phyloP scores from a whole-genome alignment of 495 filamentous ascomycete genomes.

The Neurospora sp. region DNA sequence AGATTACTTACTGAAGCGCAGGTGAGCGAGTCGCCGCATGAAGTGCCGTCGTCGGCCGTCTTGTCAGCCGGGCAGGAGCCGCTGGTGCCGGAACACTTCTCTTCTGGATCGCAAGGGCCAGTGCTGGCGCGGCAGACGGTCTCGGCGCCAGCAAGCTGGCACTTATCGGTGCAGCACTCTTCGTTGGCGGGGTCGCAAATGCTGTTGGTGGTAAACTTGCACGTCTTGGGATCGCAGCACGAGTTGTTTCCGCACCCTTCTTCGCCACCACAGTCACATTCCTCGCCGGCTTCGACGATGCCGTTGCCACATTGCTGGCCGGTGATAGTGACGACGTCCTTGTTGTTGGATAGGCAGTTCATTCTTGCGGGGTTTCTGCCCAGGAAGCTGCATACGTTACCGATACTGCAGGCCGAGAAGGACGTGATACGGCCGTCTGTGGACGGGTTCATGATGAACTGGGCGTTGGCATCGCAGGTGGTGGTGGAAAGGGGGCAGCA shows the following conservation, averaged over 20 bases:
- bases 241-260: conserved; percentile 58
- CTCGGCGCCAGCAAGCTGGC: conserved; percentile 56
- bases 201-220: conserved; percentile 67
- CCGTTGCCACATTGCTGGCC: conserved; percentile 90
- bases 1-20: conserved; percentile 52
- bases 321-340: conserved; percentile 73
- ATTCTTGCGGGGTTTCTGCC: conserved; percentile 68
- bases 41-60: conserved; percentile 55
- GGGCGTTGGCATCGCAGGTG: conserved; percentile 63
- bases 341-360: conserved; percentile 70
- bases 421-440: conserved; percentile 57
- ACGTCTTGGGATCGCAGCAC: conserved; percentile 83
- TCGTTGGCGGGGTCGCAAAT: conserved; percentile 88
- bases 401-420: conserved; percentile 83
- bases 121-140: conserved; percentile 72
- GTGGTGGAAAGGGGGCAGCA: conserved; percentile 72
- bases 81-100: conserved; percentile 66
- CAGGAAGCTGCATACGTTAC: conserved; percentile 92
- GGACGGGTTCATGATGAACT: conserved; percentile 94
- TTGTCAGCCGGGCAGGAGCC: conserved; percentile 65
- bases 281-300: conserved; percentile 87
- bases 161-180: conserved; percentile 68
- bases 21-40: conserved; percentile 55
- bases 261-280: conserved; percentile 87
- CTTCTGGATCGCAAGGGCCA: conserved; percentile 72